A percentile compares a stretch with the other conserved stretches of the same genome.
phyloP scores from a whole-genome alignment of 352 stramenopile species.

The Pythium apleroticum region DNA sequence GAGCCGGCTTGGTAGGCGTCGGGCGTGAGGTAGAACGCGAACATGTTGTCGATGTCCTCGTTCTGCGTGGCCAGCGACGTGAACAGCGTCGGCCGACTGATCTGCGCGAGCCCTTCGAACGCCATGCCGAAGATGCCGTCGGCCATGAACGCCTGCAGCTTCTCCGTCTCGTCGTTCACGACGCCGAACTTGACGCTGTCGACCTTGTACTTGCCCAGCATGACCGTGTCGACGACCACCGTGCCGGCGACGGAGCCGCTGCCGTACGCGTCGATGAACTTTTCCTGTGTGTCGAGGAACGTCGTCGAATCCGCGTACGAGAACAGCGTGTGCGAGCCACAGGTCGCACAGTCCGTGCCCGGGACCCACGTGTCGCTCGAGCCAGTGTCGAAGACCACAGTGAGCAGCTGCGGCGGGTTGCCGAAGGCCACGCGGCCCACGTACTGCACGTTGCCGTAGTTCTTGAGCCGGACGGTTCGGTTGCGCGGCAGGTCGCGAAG shows the following conservation, averaged over 20 bases:
- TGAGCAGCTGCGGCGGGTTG: slow-evolving; percentile 59
- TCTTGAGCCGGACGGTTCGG: slow-evolving; percentile 61
- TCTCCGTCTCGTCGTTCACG: slow-evolving; percentile 61
- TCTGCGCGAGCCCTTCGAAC: slow-evolving; percentile 86
- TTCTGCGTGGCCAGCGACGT: slow-evolving; percentile 63
- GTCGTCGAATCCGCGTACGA: slow-evolving; percentile 52
- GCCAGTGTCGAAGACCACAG: slow-evolving; percentile 80
- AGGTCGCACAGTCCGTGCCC: slow-evolving; percentile 42
- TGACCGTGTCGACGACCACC: slow-evolving; percentile 76
- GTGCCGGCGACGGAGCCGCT: slow-evolving; percentile 77
- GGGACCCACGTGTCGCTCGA: slow-evolving; percentile 85
- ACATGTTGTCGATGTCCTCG: slow-evolving; percentile 79
- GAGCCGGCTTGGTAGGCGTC: slow-evolving; percentile 66
- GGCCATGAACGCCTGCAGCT: slow-evolving; percentile 79
- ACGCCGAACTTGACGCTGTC: slow-evolving; percentile 80
- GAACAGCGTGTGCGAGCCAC: slow-evolving; percentile 61
- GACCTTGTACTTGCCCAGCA: slow-evolving; percentile 64
- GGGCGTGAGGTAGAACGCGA: slow-evolving; percentile 86
- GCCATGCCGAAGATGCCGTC: slow-evolving; percentile 87
- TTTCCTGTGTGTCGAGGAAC: slow-evolving; percentile 70
- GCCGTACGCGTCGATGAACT: slow-evolving; percentile 80
- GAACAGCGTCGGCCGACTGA: slow-evolving; percentile 85
- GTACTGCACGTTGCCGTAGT: slow-evolving; percentile 88
- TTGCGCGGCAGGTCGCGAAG: slow-evolving; percentile 26
- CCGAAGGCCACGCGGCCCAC: slow-evolving; percentile 72